phyloP scores from a whole-genome alignment of 2,329 filamentous ascomycete genomes.

The Emmonsiellopsis sp. region DNA sequence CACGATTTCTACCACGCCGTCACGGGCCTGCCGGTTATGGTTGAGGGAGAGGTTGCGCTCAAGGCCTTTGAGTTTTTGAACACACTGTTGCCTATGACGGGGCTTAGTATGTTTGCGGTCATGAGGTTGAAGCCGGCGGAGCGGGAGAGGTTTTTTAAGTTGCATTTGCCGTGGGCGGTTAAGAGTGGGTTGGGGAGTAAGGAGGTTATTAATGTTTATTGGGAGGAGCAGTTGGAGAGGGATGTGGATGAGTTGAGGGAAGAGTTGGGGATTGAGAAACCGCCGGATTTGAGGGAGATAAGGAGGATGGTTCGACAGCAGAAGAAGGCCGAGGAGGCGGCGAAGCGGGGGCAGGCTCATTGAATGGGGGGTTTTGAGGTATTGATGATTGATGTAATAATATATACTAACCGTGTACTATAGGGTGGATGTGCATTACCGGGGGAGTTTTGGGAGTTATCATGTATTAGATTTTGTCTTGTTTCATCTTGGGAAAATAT shows the following conservation, averaged over 20 bases:
- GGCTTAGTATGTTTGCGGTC: constrained; percentile 66
- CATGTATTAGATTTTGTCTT: background rate
- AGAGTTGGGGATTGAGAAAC: constrained; percentile 75
- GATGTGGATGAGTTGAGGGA: constrained; percentile 66
- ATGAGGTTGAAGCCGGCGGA: constrained; percentile 55
- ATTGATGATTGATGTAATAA: background rate
- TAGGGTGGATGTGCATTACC: background rate
- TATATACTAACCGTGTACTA: background rate
- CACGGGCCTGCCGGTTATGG: constrained; percentile 77
- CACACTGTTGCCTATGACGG: constrained; percentile 90
- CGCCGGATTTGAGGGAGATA: constrained; percentile 74
- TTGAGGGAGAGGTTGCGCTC: constrained; percentile 95
- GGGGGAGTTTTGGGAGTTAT: background rate
- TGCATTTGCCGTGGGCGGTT: constrained; percentile 79
- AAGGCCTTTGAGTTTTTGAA: constrained; percentile 98
- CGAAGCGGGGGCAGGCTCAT: constrained; percentile 3
- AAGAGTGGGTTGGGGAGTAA: constrained; percentile 66
- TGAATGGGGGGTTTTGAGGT: background rate
- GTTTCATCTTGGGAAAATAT: background rate
- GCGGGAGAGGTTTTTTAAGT: constrained; percentile 53
- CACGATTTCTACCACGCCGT: constrained; percentile 98
- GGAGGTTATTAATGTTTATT: constrained; percentile 92
- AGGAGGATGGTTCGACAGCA: constrained; percentile 60
- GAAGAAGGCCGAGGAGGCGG: constrained; percentile 54
- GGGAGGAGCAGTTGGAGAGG: constrained; percentile 86